These are phyloP conservation scores for Epichloe baconii DNA, from an alignment of 2,329 filamentous ascomycete species.

Conservation along the genomic window DNA sequence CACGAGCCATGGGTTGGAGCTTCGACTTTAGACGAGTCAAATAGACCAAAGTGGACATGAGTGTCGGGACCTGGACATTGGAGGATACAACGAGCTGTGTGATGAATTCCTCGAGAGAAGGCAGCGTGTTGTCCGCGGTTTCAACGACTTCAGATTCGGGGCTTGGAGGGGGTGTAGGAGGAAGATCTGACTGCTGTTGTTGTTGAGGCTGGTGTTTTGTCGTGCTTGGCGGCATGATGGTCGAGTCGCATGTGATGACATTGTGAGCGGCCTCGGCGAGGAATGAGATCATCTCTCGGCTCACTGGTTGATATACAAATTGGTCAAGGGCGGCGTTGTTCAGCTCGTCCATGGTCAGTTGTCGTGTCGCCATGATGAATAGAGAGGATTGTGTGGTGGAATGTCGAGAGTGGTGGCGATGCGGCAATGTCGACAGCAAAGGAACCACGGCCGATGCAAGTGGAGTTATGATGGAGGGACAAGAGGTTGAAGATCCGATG, in stretches of 20 bases:
- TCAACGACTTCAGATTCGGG: conserved; percentile 34
- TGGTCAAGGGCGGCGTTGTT: conserved; percentile 67
- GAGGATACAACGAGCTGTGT: conserved; percentile 79
- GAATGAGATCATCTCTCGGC: conserved; percentile 63
- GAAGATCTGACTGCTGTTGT: conserved; percentile 14
- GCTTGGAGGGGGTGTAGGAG: conserved; percentile 40
- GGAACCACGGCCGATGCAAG: conserved; percentile 1
- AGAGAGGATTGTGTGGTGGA: background rate
- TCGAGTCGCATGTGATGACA: conserved; percentile 68
- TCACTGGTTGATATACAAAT: conserved; percentile 68
- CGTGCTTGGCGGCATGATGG: conserved; percentile 36
- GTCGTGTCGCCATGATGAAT: conserved; percentile 33
- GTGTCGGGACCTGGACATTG: conserved; percentile 90
- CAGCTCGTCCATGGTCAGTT: conserved; percentile 38
- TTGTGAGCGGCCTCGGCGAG: conserved; percentile 60
- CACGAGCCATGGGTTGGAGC: conserved; percentile 88
- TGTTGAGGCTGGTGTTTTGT: conserved; percentile 9
- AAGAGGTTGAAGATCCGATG: background rate
- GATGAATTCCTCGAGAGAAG: conserved; percentile 83
- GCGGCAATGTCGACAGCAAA: conserved; percentile 4
- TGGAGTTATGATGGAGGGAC: conserved; percentile 2
- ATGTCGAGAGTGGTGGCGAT: background rate
- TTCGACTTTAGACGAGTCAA: conserved; percentile 70
- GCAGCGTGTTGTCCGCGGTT: conserved; percentile 44
- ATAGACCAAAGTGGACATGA: conserved; percentile 96